A percentile compares a stretch with the other conserved stretches of the same genome.
Evolutionary conservation across 306 rosid species (phyloP).

Genomic region (Abrus pulchellus): DNA sequence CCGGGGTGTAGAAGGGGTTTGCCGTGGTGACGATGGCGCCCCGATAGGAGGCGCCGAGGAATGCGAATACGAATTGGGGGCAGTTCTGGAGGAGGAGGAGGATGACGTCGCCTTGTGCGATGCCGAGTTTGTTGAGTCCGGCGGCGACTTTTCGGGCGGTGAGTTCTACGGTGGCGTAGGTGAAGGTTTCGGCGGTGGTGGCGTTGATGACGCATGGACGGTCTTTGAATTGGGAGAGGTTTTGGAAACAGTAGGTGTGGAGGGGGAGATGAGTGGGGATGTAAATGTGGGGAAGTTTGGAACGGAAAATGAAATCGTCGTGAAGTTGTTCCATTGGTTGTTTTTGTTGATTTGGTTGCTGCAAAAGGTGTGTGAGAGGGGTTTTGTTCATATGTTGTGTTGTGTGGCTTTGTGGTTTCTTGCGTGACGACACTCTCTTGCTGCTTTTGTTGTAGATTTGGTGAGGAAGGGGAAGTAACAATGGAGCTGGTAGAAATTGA

Average conservation of each 20-base stretch:
- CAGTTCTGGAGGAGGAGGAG: conserved; percentile 84
- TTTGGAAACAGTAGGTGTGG: conserved; percentile 74
- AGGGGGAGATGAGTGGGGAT: conserved; percentile 79
- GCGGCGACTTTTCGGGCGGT: conserved; percentile 63
- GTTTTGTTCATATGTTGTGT: conserved; percentile 7
- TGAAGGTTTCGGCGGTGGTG: conserved; percentile 57
- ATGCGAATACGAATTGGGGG: conserved; percentile 69
- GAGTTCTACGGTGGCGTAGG: conserved; percentile 62
- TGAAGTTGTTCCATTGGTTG: conserved; percentile 2
- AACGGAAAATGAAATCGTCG: conserved; percentile 65
- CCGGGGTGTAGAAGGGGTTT: conserved; percentile 71
- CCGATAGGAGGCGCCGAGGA: conserved; percentile 67
- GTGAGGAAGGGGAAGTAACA: too few species aligned
- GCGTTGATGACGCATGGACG: conserved; percentile 73
- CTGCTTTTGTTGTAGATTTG: too few species aligned
- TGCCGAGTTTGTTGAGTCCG: conserved; percentile 66
- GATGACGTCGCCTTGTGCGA: conserved; percentile 72
- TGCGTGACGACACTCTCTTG: too few species aligned
- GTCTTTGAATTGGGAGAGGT: conserved; percentile 57
- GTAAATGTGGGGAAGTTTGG: conserved; percentile 71
- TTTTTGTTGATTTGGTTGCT: neutral
- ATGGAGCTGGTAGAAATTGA: too few species aligned
- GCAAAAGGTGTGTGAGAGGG: conserved; percentile 15
- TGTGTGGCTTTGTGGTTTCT: too few species aligned
- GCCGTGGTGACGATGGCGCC: conserved; percentile 76